phyloP scores from a whole-genome alignment of 2,329 filamentous ascomycete species.

The Fusarium sp. region DNA sequence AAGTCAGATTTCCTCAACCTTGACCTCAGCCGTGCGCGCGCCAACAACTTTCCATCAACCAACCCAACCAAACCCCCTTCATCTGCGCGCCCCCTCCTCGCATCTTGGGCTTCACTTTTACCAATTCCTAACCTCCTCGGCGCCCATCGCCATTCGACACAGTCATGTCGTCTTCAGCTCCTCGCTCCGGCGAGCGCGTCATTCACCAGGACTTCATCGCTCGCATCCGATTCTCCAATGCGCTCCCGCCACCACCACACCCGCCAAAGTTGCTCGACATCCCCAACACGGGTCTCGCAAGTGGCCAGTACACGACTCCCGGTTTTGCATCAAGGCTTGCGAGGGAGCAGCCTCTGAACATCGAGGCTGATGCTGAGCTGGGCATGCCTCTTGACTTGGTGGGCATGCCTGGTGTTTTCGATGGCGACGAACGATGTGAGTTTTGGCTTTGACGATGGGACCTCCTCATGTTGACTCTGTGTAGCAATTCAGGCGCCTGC shows the following conservation, averaged over 20 bases:
- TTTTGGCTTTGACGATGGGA: slow-evolving; percentile 1
- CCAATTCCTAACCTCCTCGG: slow-evolving; percentile 5
- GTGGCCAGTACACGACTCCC: slow-evolving; percentile 89
- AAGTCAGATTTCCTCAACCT: slow-evolving; percentile 36
- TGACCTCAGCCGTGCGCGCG: slow-evolving; percentile 37
- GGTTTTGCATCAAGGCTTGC: slow-evolving; percentile 90
- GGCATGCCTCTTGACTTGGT: slow-evolving; percentile 97
- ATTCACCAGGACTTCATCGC: slow-evolving; percentile 97
- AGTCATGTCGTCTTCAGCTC: slow-evolving; percentile 38
- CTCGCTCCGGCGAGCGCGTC: slow-evolving; percentile 66
- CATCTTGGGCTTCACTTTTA: background rate
- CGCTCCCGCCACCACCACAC: slow-evolving; percentile 91
- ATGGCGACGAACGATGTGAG: slow-evolving; percentile 92
- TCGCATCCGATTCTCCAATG: slow-evolving; percentile 94
- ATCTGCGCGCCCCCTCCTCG: slow-evolving; percentile 7
- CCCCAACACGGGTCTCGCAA: slow-evolving; percentile 89
- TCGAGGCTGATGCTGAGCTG: slow-evolving; percentile 96
- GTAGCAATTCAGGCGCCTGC: slow-evolving; percentile 85
- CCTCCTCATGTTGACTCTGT: slow-evolving; percentile 17
- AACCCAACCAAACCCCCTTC: slow-evolving; percentile 16
- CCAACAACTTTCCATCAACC: slow-evolving; percentile 24
- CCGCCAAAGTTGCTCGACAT: slow-evolving; percentile 98
- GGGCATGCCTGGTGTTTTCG: slow-evolving; percentile 93
- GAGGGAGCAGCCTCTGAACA: slow-evolving; percentile 92
- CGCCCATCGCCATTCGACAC: slow-evolving; percentile 26